Conservation (phyloP, 495 filamentous ascomycete genomes). For the Penicillium soppii region DNA sequence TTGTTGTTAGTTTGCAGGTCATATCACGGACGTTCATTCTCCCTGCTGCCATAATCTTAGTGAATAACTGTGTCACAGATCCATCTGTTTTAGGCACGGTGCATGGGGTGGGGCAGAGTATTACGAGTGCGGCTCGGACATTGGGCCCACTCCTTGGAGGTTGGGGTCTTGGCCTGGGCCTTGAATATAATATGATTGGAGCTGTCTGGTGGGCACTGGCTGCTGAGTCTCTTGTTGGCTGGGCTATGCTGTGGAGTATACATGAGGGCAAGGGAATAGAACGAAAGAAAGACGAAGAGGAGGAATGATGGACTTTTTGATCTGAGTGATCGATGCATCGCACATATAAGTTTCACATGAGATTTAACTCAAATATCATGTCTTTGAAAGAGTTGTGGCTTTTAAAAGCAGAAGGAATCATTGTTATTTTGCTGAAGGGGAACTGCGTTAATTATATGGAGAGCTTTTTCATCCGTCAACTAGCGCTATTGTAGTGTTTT, state of each 20-base stretch:
- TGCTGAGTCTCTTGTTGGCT: constrained; percentile 49
- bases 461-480: too few species aligned
- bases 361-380: too few species aligned
- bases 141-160: constrained; percentile 67
- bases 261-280: constrained; percentile 53
- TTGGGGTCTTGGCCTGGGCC: constrained; percentile 60
- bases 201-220: constrained; percentile 68
- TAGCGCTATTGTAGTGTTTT: too few species aligned
- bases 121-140: constrained; percentile 58
- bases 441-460: too few species aligned
- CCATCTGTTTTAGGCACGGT: constrained; percentile 64
- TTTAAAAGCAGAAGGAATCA: too few species aligned
- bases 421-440: too few species aligned
- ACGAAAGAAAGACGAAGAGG: constrained; percentile 20
- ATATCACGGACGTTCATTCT: constrained; percentile 70
- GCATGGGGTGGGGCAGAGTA: constrained; percentile 66
- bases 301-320: constrained; percentile 6
- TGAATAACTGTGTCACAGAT: constrained; percentile 67
- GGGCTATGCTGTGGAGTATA: constrained; percentile 50
- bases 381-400: too few species aligned
- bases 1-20: constrained; percentile 66
- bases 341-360: too few species aligned
- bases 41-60: constrained; percentile 65
- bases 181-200: constrained; percentile 65
- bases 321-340: not conserved